Evolutionary conservation across 306 rosid species (phyloP).

Genomic region (Dicorynia guianensis): DNA sequence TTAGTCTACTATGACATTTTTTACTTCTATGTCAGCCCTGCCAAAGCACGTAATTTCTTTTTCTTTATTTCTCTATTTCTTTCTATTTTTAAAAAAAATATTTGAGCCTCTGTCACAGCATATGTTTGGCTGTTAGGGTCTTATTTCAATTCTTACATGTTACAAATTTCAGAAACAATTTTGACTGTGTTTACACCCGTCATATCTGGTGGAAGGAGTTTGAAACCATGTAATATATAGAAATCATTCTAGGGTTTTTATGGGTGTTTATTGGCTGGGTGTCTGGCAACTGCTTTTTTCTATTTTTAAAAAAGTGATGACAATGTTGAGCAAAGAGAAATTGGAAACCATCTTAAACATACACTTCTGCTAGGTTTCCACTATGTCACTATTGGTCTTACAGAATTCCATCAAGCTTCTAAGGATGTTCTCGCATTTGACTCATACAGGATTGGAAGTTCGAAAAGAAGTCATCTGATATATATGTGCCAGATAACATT

Average conservation of each 20-base stretch:
- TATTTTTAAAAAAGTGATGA: too few species aligned
- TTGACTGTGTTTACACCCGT: constrained; percentile 14
- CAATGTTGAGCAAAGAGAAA: background rate
- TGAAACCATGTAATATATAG: background rate
- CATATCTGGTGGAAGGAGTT: background rate
- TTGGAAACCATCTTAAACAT: background rate
- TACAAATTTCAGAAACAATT: constrained; percentile 8
- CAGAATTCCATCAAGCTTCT: background rate
- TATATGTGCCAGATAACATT: constrained; percentile 52
- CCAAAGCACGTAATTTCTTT: too few species aligned
- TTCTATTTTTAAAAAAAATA: too few species aligned
- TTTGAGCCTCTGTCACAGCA: background rate
- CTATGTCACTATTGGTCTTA: background rate
- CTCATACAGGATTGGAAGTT: constrained; percentile 86
- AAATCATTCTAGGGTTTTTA: background rate
- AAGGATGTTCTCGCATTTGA: constrained; percentile 12
- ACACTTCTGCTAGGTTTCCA: background rate
- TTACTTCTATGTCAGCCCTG: background rate
- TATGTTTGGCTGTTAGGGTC: background rate
- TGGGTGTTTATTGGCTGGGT: too few species aligned
- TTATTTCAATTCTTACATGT: background rate
- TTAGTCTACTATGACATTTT: constrained; percentile 28
- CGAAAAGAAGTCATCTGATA: constrained; percentile 84
- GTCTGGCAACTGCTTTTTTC: too few species aligned
- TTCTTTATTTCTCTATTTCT: too few species aligned